A percentile compares a stretch with the other conserved stretches of the same genome.
phyloP scores from a whole-genome alignment of 805 yeast species.

The Saccharomycopsis capsularis region DNA sequence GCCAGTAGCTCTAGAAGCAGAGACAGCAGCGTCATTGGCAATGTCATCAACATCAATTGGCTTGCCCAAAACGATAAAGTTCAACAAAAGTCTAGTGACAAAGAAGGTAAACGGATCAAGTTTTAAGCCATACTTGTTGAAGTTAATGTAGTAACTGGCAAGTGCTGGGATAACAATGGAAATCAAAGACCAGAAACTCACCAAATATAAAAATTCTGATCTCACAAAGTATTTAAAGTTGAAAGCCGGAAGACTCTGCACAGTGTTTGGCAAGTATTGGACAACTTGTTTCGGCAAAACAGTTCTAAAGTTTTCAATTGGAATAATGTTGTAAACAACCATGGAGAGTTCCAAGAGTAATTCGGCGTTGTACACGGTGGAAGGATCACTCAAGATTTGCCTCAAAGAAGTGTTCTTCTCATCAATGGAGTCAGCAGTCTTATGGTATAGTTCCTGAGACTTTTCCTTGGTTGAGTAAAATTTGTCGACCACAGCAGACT shows the following conservation, averaged over 20 bases:
- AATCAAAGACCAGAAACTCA: conserved; percentile 25
- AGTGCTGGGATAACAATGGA: conserved; percentile 23
- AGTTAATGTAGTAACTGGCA: conserved; percentile 28
- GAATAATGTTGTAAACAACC: conserved; percentile 22
- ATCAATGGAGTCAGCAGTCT: background rate
- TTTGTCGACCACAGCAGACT: conserved; percentile 3
- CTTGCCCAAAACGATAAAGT: conserved; percentile 31
- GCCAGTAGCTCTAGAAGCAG: conserved; percentile 26
- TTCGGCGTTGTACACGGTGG: conserved; percentile 11
- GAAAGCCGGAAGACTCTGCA: conserved; percentile 20
- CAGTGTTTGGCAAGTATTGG: conserved; percentile 22
- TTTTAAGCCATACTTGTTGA: conserved; percentile 18
- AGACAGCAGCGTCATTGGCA: conserved; percentile 26
- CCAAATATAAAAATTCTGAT: conserved; percentile 22
- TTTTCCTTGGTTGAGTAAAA: conserved; percentile 1
- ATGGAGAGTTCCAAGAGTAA: conserved; percentile 22
- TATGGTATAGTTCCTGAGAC: background rate
- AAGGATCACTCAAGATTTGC: conserved; percentile 11
- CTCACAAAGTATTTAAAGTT: conserved; percentile 23
- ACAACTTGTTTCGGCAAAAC: conserved; percentile 23
- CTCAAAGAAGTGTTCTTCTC: conserved; percentile 7
- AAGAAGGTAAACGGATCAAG: conserved; percentile 52
- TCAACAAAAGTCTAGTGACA: conserved; percentile 38
- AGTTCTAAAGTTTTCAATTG: conserved; percentile 22
- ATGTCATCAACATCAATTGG: conserved; percentile 27